Base-by-base conservation (phyloP, 495 filamentous ascomycete species). In the Penicillium flavigenum region DNA sequence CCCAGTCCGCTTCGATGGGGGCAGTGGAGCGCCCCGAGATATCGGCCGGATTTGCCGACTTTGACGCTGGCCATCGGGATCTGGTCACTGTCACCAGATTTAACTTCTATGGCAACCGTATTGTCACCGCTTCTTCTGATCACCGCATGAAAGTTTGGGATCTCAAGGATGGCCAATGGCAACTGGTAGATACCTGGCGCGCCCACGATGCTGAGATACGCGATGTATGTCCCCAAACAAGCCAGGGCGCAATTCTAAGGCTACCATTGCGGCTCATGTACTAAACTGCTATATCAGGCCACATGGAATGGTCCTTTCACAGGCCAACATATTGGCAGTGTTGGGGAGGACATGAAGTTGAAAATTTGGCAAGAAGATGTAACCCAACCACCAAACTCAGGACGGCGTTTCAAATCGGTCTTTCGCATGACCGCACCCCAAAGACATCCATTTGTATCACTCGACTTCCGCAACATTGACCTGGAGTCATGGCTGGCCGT, bases 81-180 rank as follows among this genome's bases (percentile, higher is more conserved):
- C 72, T 80, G 48, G 72, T 81, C 36, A 68, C 77, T 8, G 78
- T 80, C 47, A 78, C 74, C 43, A 75, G 73, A 52, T 81, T 78
- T 80, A 88, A 97, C 75, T 83, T 81, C 63, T 93, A 93, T 68
- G 94, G 94, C 56, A 92, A 88, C 62, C 90, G 92, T 58, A 89
- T 92, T 73, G 89, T 92, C 29, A 92, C 92, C 11, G 90, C 89
- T 29, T 94, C 89, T 36, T 88, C 91, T 3, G 94, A 99, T 72
- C 95, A 96, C 65, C 89, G 88, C 67, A 87, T 99, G 62, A 91
- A 91, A 68, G 88, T 98, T 31, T 98, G 91, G 82, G 91, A 96
- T 42, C 83, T 92, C 58, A 84, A 86, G 60, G 85, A 91, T 61
- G 85, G 85, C 14, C 76, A 85, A 47, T 96, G 91, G 91, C 81